These are phyloP conservation scores for Stephanodiscus minutulus DNA, from an alignment of 108 stramenopile species.

Conservation along the genomic window DNA sequence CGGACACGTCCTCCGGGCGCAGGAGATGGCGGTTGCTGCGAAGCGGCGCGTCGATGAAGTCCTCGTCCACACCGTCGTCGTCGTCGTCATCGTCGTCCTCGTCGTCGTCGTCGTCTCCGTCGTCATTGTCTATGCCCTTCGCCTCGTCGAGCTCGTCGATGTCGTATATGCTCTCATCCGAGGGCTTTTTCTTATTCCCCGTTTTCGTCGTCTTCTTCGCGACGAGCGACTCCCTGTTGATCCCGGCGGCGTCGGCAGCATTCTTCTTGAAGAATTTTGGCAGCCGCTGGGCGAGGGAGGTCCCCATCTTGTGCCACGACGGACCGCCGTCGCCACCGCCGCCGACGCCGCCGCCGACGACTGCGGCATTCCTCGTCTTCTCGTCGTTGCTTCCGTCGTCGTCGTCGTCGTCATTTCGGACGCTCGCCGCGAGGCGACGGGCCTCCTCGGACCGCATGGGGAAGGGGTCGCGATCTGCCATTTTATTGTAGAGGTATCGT, in stretches of 20 bases:
- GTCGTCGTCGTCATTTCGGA: conserved; percentile 14
- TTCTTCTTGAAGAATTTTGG: conserved; percentile 21
- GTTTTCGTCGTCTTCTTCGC: conserved; percentile 21
- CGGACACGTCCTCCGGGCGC: conserved; percentile 42
- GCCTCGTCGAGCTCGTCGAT: conserved; percentile 42
- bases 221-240: conserved; percentile 24
- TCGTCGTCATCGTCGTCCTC: conserved; percentile 52
- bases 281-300: conserved; percentile 28
- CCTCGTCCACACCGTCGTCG: conserved; percentile 51
- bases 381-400: conserved; percentile 8
- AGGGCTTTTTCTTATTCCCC: conserved; percentile 3
- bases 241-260: conserved; percentile 9
- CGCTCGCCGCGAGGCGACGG: conserved; percentile 53
- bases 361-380: conserved; percentile 25
- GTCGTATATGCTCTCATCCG: conserved; percentile 39
- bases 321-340: conserved; percentile 17
- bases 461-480: conserved; percentile 74
- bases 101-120: conserved; percentile 27
- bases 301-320: conserved; percentile 51
- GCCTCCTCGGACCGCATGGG: conserved; percentile 84
- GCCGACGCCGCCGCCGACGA: too few relatives aligned
- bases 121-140: conserved; percentile 19
- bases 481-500: neutral
- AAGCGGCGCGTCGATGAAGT: conserved; percentile 70
- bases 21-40: conserved; percentile 19